Percentiles rank a stretch among this genome's conserved stretches.
These are phyloP conservation scores for Ceratocystis harringtonii DNA, from an alignment of 2,329 filamentous ascomycete genomes.

Conservation along the genomic window DNA sequence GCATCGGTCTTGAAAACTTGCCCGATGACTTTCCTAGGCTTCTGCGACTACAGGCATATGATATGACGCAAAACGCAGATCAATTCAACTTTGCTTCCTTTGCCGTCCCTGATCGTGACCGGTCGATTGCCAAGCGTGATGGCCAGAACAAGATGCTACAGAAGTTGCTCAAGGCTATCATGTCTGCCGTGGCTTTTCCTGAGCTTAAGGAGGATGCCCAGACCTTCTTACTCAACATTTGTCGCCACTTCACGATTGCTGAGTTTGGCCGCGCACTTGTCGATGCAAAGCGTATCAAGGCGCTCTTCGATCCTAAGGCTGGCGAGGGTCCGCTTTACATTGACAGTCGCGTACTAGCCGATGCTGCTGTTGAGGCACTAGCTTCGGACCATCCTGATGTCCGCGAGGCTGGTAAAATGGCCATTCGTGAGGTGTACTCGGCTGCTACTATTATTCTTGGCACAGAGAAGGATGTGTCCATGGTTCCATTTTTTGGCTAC, in stretches of 20 bases:
- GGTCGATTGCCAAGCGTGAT: conserved; percentile 74
- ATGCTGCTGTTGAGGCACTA: conserved; percentile 79
- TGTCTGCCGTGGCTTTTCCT: conserved; percentile 69
- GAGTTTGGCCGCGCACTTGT: conserved; percentile 79
- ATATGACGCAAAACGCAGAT: conserved; percentile 58
- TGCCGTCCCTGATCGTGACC: conserved; percentile 60
- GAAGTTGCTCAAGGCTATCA: conserved; percentile 74
- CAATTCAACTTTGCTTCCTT: conserved; percentile 57
- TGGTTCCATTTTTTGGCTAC: conserved; percentile 70
- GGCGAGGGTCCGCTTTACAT: conserved; percentile 80
- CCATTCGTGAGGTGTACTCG: conserved; percentile 64
- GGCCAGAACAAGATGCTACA: conserved; percentile 70
- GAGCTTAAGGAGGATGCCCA: conserved; percentile 66
- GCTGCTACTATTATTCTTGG: conserved; percentile 68
- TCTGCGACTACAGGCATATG: conserved; percentile 77
- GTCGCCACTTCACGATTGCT: conserved; percentile 77
- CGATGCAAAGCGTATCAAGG: conserved; percentile 58
- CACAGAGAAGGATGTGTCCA: conserved; percentile 51
- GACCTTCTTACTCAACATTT: conserved; percentile 62
- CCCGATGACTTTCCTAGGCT: conserved; percentile 79
- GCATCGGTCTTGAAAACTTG: conserved; percentile 72
- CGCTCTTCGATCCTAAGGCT: conserved; percentile 67
- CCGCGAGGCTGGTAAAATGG: conserved; percentile 65
- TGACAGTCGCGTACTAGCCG: conserved; percentile 72
- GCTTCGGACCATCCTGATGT: conserved; percentile 71